Percentiles rank a stretch among this genome's conserved stretches.
Conservation (phyloP, 192 early-diverging fungal genomes). For the Entomortierella beljakovae region DNA sequence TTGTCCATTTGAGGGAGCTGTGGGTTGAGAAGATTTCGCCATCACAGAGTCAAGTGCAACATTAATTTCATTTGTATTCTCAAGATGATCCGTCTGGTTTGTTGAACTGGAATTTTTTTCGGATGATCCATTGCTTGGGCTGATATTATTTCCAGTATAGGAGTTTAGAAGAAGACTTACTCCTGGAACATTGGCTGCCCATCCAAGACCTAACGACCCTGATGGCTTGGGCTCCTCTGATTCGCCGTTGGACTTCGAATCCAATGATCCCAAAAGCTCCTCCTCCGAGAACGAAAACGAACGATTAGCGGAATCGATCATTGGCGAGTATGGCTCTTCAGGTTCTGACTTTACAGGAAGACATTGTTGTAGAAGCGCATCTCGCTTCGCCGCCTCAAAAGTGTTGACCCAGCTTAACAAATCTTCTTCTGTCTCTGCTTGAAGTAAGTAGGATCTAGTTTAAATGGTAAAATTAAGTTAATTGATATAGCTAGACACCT, state of each 20-base stretch:
- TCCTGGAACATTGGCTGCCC: conserved; percentile 45
- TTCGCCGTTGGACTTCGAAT: background rate
- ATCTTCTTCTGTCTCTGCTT: conserved; percentile 79
- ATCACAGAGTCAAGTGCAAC: background rate
- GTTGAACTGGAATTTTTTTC: background rate
- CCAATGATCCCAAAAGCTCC: conserved; percentile 10
- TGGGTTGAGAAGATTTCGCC: background rate
- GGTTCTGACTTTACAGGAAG: conserved; percentile 23
- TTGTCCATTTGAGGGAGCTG: background rate
- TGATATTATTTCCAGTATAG: conserved; percentile 3
- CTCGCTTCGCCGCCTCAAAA: conserved; percentile 70
- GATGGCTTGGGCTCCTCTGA: conserved; percentile 6
- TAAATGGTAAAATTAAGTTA: background rate
- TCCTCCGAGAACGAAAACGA: conserved; percentile 39
- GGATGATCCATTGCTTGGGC: background rate
- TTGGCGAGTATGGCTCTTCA: conserved; percentile 44
- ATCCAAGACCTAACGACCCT: conserved; percentile 16
- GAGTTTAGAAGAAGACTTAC: conserved; percentile 42
- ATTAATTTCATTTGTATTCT: background rate
- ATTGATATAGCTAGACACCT: background rate
- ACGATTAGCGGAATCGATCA: conserved; percentile 15
- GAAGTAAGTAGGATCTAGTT: conserved; percentile 58
- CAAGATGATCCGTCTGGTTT: background rate
- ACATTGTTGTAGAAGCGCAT: conserved; percentile 33
- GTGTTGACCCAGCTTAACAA: conserved; percentile 72